Evolutionary conservation across 2,329 filamentous ascomycete species (phyloP).

Genomic region (Colletotrichum sojae): DNA sequence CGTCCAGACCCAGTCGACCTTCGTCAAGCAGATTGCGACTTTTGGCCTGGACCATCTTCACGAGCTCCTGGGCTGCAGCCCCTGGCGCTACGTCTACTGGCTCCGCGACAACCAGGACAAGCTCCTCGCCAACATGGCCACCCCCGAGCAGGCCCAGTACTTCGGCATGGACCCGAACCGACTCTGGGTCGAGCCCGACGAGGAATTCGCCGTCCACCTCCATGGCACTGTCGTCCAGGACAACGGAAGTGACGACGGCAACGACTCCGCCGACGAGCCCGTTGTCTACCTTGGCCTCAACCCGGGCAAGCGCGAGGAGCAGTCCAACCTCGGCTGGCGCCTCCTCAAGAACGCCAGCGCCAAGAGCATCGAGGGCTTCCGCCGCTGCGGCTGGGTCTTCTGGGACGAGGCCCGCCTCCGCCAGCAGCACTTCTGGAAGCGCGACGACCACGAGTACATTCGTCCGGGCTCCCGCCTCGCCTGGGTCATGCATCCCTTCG

Average conservation of each 20-base stretch:
- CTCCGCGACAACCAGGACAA: not conserved
- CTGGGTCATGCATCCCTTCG: not conserved
- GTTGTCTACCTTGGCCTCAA: not conserved
- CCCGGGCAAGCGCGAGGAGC: not conserved
- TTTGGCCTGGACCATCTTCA: constrained; percentile 14
- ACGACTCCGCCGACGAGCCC: no score
- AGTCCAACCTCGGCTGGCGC: constrained; percentile 12
- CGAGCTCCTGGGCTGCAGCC: not conserved
- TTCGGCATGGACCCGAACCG: not conserved
- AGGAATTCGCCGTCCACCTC: no score
- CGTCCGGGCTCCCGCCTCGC: not conserved
- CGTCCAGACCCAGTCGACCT: constrained; percentile 1
- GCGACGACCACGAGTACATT: not conserved
- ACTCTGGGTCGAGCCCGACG: not conserved
- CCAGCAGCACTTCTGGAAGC: constrained; percentile 8
- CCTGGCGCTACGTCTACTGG: not conserved
- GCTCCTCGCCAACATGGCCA: not conserved
- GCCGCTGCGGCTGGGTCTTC: constrained; percentile 25
- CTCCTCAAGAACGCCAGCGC: constrained; percentile 1
- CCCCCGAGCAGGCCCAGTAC: constrained; percentile 5
- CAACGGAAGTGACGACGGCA: not conserved
- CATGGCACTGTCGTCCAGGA: no score
- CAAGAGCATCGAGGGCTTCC: not conserved
- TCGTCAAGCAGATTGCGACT: constrained; percentile 24
- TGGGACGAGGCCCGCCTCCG: constrained; percentile 22